Base-by-base conservation (phyloP, 441 rosid genomes). In the Populus trichocarpa region DNA sequence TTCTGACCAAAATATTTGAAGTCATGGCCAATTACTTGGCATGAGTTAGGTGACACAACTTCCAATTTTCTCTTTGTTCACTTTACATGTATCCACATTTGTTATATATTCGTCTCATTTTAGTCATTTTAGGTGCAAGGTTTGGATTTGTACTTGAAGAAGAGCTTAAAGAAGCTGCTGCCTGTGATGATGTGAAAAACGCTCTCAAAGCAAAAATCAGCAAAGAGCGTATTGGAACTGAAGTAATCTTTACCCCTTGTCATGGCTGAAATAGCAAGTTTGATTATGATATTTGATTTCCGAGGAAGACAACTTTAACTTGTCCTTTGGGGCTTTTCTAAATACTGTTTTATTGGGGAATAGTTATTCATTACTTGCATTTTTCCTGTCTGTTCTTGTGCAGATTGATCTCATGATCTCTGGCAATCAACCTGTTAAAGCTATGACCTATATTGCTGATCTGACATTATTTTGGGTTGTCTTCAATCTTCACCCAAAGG, bases 321-420 rank as follows among this genome's bases (percentile, higher is more conserved):
- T 70, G 69, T 42, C 75, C 18, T 13, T 25, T 5, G 12, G 72
- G 13, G 40, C 12, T 36, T 69, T 67, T 72, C 36, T 10, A 23
- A 50, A 46, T 12, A 46, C 57, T 74, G 73, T 64, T 64, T n/a
- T 13, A 46, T 70, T 33, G 38, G 42, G 40, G 36, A 32, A 42
- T 42, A 71, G 26, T 69, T 67, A n/a, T 71, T 78, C 67, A 26
- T 74, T 36, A 74, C 70, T 40, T 80, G 72, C 71, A 70, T 80
- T 77, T 57, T 75, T 77, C 23, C 57, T 76, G 42, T 11, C 82
- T 2, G 40, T 68, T 46, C 30, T 80, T 61, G 3, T 80, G 86
- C 93, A 96, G 98, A 83, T 93, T 79, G 97, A 96, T 86, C 92
- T 92, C 78, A 94, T 96, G 98, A 86, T 94, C 69, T 84, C 92